phyloP scores from a whole-genome alignment of 2,329 filamentous ascomycete species.

The Beauveria medogensis region DNA sequence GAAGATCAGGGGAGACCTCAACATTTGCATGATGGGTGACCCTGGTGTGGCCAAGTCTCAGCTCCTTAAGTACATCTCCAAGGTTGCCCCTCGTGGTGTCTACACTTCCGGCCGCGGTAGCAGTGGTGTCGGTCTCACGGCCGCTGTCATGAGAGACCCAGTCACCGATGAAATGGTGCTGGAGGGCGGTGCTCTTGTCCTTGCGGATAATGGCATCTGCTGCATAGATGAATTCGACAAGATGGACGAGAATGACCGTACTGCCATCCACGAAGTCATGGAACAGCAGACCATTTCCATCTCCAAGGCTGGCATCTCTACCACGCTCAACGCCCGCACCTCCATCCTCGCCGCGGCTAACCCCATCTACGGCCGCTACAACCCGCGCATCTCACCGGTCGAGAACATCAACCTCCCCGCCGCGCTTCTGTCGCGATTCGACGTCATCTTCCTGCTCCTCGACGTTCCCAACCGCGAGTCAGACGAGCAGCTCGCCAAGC shows the following conservation, averaged over 20 bases:
- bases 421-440: slow-evolving; percentile 91
- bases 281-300: slow-evolving; percentile 83
- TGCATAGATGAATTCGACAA: slow-evolving; percentile 86
- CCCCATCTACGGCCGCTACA: slow-evolving; percentile 95
- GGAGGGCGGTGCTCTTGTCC: slow-evolving; percentile 69
- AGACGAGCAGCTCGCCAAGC: slow-evolving; percentile 88
- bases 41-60: slow-evolving; percentile 99
- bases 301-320: slow-evolving; percentile 63
- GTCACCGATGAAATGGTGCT: slow-evolving; percentile 81
- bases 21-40: slow-evolving; percentile 98
- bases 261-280: slow-evolving; percentile 82
- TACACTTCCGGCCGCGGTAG: slow-evolving; percentile 77
- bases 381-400: slow-evolving; percentile 91
- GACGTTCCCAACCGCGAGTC: slow-evolving; percentile 85
- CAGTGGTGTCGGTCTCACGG: slow-evolving; percentile 74
- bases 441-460: slow-evolving; percentile 91
- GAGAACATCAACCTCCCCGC: slow-evolving; percentile 99
- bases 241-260: slow-evolving; percentile 78
- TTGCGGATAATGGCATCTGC: slow-evolving; percentile 78
- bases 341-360: slow-evolving; percentile 95
- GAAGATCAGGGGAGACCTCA: slow-evolving; percentile 98
- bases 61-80: slow-evolving; percentile 94
- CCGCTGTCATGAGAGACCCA: slow-evolving; percentile 75
- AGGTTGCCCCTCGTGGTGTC: slow-evolving; percentile 88
- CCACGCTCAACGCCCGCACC: slow-evolving; percentile 87